These are phyloP conservation scores for Pyropia yezoensis DNA, from an alignment of 23 red algal genomes.

Conservation along the genomic window DNA sequence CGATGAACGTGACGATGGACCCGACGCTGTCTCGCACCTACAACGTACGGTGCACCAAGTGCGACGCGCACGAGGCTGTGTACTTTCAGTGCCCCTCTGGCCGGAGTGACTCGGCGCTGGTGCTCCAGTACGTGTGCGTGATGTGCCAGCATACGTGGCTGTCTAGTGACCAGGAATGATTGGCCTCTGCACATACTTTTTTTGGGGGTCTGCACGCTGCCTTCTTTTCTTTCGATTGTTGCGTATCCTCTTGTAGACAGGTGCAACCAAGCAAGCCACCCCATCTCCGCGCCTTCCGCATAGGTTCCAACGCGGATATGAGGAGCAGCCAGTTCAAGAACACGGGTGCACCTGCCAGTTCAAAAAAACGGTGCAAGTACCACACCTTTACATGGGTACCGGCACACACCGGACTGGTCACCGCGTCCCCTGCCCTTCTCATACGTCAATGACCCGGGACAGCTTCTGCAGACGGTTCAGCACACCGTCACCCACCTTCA, in stretches of 20 bases:
- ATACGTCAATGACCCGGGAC: constrained; percentile 91
- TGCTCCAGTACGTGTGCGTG: constrained; percentile 79
- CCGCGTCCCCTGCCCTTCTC: constrained; percentile 6
- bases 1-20: constrained; percentile 71
- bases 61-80: constrained; percentile 78
- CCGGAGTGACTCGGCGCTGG: constrained; percentile 87
- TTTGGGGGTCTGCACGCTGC: too few relatives aligned
- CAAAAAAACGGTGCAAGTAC: neutral
- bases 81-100: constrained; percentile 94
- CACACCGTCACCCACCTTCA: constrained; percentile 87
- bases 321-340: too few relatives aligned
- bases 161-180: constrained; percentile 70
- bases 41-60: constrained; percentile 65
- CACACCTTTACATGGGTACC: neutral
- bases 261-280: too few relatives aligned
- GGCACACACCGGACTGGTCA: neutral
- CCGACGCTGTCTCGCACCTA: constrained; percentile 81
- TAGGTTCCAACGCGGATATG: too few relatives aligned
- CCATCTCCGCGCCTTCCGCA: too few relatives aligned
- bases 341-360: too few relatives aligned
- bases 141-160: constrained; percentile 72
- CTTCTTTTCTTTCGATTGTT: too few relatives aligned
- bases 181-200: neutral
- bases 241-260: too few relatives aligned
- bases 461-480: constrained; percentile 98